phyloP scores from a whole-genome alignment of 2,329 filamentous ascomycete species.

The Hymenoscyphus fraxineus region DNA sequence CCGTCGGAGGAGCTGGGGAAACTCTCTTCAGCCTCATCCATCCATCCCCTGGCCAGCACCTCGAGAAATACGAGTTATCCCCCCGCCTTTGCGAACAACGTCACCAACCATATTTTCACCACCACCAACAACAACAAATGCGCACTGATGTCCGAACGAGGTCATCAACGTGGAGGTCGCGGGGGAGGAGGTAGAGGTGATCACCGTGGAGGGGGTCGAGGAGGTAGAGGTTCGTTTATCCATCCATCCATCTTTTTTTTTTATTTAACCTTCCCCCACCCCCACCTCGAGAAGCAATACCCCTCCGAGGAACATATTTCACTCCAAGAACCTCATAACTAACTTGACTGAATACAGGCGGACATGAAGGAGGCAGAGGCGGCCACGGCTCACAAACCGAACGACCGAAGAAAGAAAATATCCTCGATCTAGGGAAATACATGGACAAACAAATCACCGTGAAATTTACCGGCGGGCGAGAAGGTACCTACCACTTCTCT shows the following conservation, averaged over 20 bases:
- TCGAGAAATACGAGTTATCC: not conserved
- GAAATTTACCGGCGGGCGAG: conserved; percentile 92
- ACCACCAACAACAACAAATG: conserved; percentile 7
- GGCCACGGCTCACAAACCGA: conserved; percentile 53
- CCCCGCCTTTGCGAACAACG: not conserved
- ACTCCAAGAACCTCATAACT: not conserved
- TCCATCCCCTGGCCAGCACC: not conserved
- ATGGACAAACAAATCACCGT: conserved; percentile 95
- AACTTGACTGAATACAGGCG: conserved; percentile 19
- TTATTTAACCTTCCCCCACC: not conserved
- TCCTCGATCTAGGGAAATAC: conserved; percentile 90
- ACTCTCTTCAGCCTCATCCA: conserved; percentile 10
- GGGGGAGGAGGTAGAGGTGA: conserved; percentile 20
- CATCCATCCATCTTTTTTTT: not conserved
- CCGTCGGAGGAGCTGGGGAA: not conserved
- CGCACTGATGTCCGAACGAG: conserved; percentile 28
- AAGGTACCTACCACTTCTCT: conserved; percentile 55
- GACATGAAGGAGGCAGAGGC: conserved; percentile 44
- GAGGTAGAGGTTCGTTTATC: conserved; percentile 22
- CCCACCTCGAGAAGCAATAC: not conserved
- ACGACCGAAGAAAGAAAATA: conserved; percentile 96
- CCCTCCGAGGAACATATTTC: not conserved
- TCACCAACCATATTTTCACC: not conserved
- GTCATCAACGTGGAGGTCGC: conserved; percentile 26
- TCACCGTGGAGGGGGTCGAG: conserved; percentile 14